Conservation (phyloP, 2,329 filamentous ascomycete genomes). For the Bipolaris oryzae region DNA sequence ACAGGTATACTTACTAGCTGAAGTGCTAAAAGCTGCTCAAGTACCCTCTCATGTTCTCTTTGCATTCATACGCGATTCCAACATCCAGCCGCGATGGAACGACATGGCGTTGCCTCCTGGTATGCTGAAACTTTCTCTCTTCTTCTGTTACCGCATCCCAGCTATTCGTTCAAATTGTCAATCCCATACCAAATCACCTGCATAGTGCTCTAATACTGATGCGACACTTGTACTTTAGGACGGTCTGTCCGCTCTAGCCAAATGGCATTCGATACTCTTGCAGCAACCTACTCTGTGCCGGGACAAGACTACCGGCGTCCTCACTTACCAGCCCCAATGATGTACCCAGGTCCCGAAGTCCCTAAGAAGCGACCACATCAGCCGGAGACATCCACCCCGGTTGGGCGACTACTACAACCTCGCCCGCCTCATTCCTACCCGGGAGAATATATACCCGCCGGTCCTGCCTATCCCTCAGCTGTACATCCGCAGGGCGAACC, state of each 20-base stretch:
- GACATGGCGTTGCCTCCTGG: constrained; percentile 58
- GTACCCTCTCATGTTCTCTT: constrained; percentile 53
- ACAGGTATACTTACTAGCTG: constrained; percentile 55
- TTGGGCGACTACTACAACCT: constrained; percentile 54
- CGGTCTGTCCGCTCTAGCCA: constrained; percentile 48
- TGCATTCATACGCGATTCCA: constrained; percentile 52
- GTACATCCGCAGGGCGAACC: constrained; percentile 43
- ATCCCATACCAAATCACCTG: background rate
- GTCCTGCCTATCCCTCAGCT: constrained; percentile 37
- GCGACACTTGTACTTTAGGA: constrained; percentile 28
- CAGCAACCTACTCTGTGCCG: constrained; percentile 25
- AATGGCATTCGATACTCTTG: constrained; percentile 42
- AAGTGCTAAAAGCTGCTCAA: constrained; percentile 57
- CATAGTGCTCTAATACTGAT: constrained; percentile 13
- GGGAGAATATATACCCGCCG: constrained; percentile 36
- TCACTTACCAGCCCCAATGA: constrained; percentile 37
- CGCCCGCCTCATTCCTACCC: constrained; percentile 49
- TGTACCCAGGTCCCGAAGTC: constrained; percentile 42
- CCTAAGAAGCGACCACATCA: constrained; percentile 46
- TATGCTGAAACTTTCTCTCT: constrained; percentile 36
- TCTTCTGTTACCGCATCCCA: background rate
- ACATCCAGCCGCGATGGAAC: constrained; percentile 56
- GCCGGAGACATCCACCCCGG: constrained; percentile 39
- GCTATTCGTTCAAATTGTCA: background rate
- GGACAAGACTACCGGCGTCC: constrained; percentile 39